These are phyloP conservation scores for Dactylellina cionopaga DNA, from an alignment of 2,329 filamentous ascomycete species.

Conservation along the genomic window DNA sequence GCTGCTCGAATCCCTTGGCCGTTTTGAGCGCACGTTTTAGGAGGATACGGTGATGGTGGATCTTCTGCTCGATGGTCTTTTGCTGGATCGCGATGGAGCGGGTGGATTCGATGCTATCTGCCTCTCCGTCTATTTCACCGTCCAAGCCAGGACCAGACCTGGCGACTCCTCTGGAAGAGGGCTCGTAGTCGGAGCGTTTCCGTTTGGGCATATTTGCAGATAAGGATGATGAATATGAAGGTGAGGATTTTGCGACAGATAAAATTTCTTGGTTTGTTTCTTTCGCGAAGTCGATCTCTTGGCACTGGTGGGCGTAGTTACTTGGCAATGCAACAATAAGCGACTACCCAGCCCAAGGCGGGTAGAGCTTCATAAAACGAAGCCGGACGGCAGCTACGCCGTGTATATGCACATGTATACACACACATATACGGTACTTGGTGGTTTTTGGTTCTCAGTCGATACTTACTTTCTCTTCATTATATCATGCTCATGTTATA, in stretches of 20 bases:
- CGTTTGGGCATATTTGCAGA: slow-evolving; percentile 45
- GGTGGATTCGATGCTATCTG: slow-evolving; percentile 18
- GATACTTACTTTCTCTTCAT: no score
- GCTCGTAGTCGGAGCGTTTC: slow-evolving; percentile 47
- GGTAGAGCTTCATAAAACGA: no score
- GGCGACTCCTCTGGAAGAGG: background rate
- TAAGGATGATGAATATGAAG: background rate
- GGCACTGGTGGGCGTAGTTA: background rate
- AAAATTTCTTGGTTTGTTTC: background rate
- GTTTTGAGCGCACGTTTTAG: slow-evolving; percentile 72
- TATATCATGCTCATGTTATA: no score
- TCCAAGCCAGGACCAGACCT: background rate
- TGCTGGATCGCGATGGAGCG: slow-evolving; percentile 49
- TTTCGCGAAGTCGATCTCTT: background rate
- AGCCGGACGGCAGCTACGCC: no score
- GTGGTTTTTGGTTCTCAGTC: no score
- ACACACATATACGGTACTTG: no score
- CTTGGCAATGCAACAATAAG: no score
- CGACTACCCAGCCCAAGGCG: no score
- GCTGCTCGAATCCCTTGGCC: slow-evolving; percentile 79
- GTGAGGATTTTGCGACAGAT: background rate
- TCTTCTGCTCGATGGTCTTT: slow-evolving; percentile 40
- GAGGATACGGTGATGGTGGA: slow-evolving; percentile 41
- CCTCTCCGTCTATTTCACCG: background rate
- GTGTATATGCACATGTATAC: no score